phyloP scores from a whole-genome alignment of 169 alveolate genomes.

The Cryptosporidium andersoni region DNA sequence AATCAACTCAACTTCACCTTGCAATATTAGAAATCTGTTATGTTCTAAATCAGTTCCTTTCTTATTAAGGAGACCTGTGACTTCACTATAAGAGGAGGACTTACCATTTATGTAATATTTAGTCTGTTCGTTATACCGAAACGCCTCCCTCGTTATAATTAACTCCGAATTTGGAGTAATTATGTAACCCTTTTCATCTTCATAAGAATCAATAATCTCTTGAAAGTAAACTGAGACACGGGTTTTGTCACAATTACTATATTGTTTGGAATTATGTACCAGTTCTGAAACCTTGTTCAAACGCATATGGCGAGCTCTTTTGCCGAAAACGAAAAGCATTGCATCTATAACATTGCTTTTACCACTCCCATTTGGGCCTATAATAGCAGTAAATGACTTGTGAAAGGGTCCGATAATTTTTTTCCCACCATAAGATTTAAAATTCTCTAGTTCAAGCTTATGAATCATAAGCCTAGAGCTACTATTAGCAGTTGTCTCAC shows the following conservation, averaged over 20 bases:
- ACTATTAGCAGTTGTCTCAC: not conserved
- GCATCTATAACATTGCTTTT: conserved; percentile 99
- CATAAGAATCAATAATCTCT: conserved; percentile 82
- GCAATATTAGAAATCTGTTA: conserved; percentile 88
- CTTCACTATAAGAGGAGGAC: conserved; percentile 89
- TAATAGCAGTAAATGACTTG: conserved; percentile 89
- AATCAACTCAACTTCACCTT: conserved; percentile 98
- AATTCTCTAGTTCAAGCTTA: conserved; percentile 90
- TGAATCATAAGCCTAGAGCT: conserved; percentile 85
- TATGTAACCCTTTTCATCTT: conserved; percentile 65
- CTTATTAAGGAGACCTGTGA: conserved; percentile 83
- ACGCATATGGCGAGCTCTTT: conserved; percentile 96
- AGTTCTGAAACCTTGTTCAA: conserved; percentile 91
- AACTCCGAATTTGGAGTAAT: conserved; percentile 66
- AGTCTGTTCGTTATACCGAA: conserved; percentile 38
- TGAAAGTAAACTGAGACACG: conserved; percentile 91
- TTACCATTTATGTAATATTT: conserved; percentile 86
- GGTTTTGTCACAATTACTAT: conserved; percentile 81
- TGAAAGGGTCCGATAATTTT: conserved; percentile 93
- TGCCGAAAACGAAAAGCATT: conserved; percentile 97
- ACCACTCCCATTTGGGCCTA: conserved; percentile 99
- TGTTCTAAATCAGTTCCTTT: conserved; percentile 95
- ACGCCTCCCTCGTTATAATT: conserved; percentile 69
- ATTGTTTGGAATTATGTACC: conserved; percentile 91
- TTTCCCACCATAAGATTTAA: conserved; percentile 93